Evolutionary conservation across 2,329 filamentous ascomycete genomes (phyloP), one percentile per base, ranked within the genome.

Genomic region (Trematosphaeria pertusa): DNA sequence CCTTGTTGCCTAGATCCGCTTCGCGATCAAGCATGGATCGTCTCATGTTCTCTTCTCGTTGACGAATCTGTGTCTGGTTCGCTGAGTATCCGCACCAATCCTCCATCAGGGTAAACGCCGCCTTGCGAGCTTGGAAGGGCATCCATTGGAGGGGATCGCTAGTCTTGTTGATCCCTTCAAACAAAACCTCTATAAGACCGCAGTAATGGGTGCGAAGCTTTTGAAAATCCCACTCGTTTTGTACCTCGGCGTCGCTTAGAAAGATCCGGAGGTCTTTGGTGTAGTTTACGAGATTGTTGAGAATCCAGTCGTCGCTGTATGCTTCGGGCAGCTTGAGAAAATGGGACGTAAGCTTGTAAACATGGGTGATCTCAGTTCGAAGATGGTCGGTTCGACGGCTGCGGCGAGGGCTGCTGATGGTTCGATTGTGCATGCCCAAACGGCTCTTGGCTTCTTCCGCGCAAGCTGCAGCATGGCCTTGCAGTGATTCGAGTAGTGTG

Each of bases 11-110:
- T 14, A 87, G 73, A 15, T 87, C 84, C 46, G 80, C 76, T 49
- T 94, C 89, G 44, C 91, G 87, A 41, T 93, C 86, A 26, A 96
- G 86, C 56, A 94, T 81, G 2, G 89, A 90, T 58, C 92, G 88
- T 33, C 90, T 83, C 87, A 97, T 95, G 26, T 84, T 88, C 52
- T 96, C 88, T 71, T 97, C 92, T 51, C 91, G 82, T 47, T 87
- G 86, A 4, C 87, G 84, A 31, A 96, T 89, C 55, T 95, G 89
- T 11, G 77, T 80, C 67, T 95, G 91, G 55, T 97, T 96, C 0
- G 92, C 91, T 6, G 92, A 96, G 69, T 95, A 97, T 2, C 94
- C 94, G 68, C 94, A 99, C 95, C 95, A 99, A 56, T 97, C 93
- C 72, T 99, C 94, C 92, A 99, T 97, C 37, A 99, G 76, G 0